phyloP scores from a whole-genome alignment of 495 filamentous ascomycete genomes.

The Rostrohypoxylon terebratum region DNA sequence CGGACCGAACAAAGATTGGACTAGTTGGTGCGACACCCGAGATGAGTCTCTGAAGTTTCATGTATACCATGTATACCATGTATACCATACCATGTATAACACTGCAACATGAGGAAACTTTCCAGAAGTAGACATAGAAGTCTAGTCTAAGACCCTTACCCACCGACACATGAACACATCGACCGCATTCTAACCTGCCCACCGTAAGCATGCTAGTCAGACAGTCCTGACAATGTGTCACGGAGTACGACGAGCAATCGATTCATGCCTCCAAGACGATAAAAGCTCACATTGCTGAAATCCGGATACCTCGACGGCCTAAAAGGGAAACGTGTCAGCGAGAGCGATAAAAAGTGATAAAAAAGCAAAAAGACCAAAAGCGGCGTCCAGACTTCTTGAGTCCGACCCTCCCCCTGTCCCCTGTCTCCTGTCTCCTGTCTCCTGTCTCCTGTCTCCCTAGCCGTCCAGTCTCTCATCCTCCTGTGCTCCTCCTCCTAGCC shows the following conservation, averaged over 20 bases:
- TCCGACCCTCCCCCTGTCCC: slow-evolving; percentile 3
- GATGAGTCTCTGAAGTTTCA: slow-evolving; percentile 24
- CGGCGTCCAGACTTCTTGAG: slow-evolving; percentile 12
- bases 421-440: slow-evolving; percentile 11
- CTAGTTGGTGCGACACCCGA: slow-evolving; percentile 24
- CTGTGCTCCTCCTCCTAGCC: neutral
- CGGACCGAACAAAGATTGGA: slow-evolving; percentile 1
- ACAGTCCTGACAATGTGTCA: slow-evolving; percentile 8
- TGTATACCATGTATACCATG: slow-evolving; percentile 7
- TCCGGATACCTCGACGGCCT: neutral
- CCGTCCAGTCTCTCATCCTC: slow-evolving; percentile 17
- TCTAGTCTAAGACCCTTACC: slow-evolving; percentile 13
- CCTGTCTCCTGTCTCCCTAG: slow-evolving; percentile 20
- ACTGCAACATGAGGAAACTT: slow-evolving; percentile 11
- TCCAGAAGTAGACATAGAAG: slow-evolving; percentile 15
- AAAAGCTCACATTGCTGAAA: neutral
- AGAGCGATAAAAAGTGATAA: slow-evolving; percentile 12
- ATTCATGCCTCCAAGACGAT: slow-evolving; percentile 5
- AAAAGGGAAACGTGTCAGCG: neutral
- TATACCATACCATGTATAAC: neutral
- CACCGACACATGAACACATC: neutral
- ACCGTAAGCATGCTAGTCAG: neutral
- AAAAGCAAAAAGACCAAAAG: slow-evolving; percentile 8
- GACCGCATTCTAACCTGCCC: neutral
- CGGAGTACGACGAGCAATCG: slow-evolving; percentile 6